phyloP scores from a whole-genome alignment of 2,329 filamentous ascomycete species.

The Scolecobasidium constrictum region DNA sequence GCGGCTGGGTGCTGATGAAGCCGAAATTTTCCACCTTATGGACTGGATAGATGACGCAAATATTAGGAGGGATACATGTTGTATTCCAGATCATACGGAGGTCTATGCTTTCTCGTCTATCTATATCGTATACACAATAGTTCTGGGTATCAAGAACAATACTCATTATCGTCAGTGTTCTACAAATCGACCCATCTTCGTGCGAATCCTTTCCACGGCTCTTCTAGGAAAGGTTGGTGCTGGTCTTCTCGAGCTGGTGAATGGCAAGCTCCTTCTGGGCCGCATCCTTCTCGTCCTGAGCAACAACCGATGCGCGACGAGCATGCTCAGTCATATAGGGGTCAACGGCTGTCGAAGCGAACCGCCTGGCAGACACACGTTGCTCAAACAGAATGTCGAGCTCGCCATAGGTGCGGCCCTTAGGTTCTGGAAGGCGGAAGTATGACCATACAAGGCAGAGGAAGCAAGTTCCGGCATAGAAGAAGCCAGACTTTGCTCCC shows the following conservation, averaged over 20 bases:
- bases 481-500: conserved; percentile 80
- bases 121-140: too few species aligned
- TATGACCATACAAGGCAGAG: conserved; percentile 71
- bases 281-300: conserved; percentile 27
- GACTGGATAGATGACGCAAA: too few species aligned
- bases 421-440: conserved; percentile 71
- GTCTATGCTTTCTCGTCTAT: too few species aligned
- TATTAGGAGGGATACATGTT: too few species aligned
- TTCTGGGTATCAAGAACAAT: too few species aligned
- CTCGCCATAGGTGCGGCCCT: conserved; percentile 73
- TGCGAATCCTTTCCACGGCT: conserved; percentile 33
- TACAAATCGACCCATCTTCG: too few species aligned
- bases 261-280: conserved; percentile 70
- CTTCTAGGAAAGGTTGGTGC: conserved; percentile 73
- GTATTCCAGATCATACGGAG: too few species aligned
- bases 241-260: conserved; percentile 93
- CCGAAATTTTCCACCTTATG: too few species aligned
- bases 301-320: background rate
- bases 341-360: conserved; percentile 35
- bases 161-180: too few species aligned
- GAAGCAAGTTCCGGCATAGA: conserved; percentile 75
- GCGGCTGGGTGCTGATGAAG: too few species aligned
- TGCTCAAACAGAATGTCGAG: conserved; percentile 76
- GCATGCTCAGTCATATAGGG: background rate
- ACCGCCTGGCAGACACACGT: conserved; percentile 60